Conservation (phyloP, 1,284 basidiomycete genomes). For the Apiotrichum sp. region DNA sequence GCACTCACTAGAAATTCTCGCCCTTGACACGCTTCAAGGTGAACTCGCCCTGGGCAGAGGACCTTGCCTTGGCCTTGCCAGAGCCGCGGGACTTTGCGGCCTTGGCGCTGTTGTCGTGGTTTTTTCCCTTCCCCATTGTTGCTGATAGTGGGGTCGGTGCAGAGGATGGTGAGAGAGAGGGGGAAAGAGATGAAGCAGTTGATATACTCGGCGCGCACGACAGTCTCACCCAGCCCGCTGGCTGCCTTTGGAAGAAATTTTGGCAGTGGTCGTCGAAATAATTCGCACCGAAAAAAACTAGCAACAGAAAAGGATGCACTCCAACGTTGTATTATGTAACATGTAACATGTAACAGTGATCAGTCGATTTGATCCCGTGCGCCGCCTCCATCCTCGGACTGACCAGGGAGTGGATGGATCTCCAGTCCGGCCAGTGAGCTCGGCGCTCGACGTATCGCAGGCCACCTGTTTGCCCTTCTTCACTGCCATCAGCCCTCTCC, state of each 20-base stretch:
- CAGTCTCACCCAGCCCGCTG: neutral
- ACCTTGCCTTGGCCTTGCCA: slow-evolving; percentile 34
- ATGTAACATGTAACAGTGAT: neutral
- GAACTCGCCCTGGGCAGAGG: slow-evolving; percentile 34
- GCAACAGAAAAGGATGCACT: neutral
- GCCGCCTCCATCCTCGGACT: neutral
- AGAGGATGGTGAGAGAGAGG: slow-evolving; percentile 1
- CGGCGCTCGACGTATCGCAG: neutral
- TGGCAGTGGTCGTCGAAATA: no score
- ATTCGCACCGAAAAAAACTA: no score
- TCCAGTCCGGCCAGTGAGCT: neutral
- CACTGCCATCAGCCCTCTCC: neutral
- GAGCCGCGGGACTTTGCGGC: slow-evolving; percentile 25
- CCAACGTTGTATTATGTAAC: neutral
- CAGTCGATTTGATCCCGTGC: neutral
- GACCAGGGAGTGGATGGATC: no score
- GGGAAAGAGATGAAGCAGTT: slow-evolving; percentile 1
- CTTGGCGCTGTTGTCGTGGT: slow-evolving; percentile 36
- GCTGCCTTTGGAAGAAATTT: neutral
- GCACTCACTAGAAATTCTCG: slow-evolving; percentile 8
- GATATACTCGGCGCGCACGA: neutral
- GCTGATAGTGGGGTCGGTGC: neutral
- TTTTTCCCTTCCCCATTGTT: slow-evolving; percentile 47
- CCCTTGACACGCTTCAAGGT: slow-evolving; percentile 68
- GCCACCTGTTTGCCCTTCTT: neutral